phyloP scores from a whole-genome alignment of 1,284 basidiomycete species.

The Heterobasidion irregulare region DNA sequence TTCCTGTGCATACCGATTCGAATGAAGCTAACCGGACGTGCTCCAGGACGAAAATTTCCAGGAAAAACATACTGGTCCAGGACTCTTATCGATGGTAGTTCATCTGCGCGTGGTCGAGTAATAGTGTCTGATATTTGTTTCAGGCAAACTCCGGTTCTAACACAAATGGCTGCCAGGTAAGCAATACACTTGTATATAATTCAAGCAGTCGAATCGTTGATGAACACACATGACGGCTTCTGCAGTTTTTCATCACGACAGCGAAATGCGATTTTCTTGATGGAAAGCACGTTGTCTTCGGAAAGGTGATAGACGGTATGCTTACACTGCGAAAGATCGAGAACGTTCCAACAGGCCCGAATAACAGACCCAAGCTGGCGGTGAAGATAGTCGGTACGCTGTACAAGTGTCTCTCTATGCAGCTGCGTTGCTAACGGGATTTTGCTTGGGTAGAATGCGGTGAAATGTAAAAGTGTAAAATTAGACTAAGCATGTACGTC shows the following conservation, averaged over 20 bases:
- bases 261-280: constrained; percentile 92
- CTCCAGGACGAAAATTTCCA: constrained; percentile 90
- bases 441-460: neutral
- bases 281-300: constrained; percentile 92
- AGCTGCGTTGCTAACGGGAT: neutral
- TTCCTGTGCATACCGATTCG: neutral
- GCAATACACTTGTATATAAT: constrained; percentile 9
- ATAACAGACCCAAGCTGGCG: constrained; percentile 77
- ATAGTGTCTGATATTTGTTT: neutral
- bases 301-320: constrained; percentile 83
- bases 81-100: constrained; percentile 77
- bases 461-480: neutral
- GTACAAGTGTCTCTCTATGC: neutral
- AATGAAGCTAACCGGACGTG: neutral
- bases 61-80: constrained; percentile 82
- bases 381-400: constrained; percentile 76
- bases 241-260: constrained; percentile 93
- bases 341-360: constrained; percentile 84
- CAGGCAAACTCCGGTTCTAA: constrained; percentile 90
- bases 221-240: neutral
- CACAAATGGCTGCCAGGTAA: constrained; percentile 87
- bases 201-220: neutral
- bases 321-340: constrained; percentile 91
- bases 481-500: neutral
- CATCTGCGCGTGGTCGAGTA: neutral